Base-by-base conservation (phyloP, 352 stramenopile genomes). In the Globisporangium solare region DNA sequence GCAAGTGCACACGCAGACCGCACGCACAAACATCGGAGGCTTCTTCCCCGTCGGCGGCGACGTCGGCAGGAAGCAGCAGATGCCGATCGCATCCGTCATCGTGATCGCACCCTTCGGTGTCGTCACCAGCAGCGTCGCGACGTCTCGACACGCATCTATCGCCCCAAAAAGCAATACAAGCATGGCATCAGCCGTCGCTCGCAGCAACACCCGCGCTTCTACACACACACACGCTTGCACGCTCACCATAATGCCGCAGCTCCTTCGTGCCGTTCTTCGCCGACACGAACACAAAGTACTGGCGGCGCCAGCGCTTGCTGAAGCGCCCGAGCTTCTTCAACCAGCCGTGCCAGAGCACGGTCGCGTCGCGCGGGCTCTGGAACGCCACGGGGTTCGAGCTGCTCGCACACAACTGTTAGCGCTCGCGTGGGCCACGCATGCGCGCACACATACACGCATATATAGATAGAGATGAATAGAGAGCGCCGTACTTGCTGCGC, bases 241-340 rank as follows among this genome's bases (percentile, higher is more conserved):
- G 11, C 72, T 32, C 31, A 84, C 76, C 74, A 37, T 91, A 92
- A 56, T 91, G 79, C 2, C 83, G 83, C 59, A 92, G 63, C 63
- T 92, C 83, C 47, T 86, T 89, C 49, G 85, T 65, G 18, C 82
- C 83, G 54, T 70, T 87, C 22, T 66, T 14, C 5, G 64, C 82
- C n/a, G 81, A 83, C 8, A 92, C 42, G 54, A 92, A 89, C 11
- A 92, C 64, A 51, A 92, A 92, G 51, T 92, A 92, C 15, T 79
- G 76, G 3, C 80, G 71, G 42, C 76, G 76, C 83, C 83, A 92
- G 40, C 80, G 76, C 67, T 88, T 89, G 63, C 80, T 91, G 59
- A 92, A 92, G 51, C 83, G 73, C 15, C 83, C 83, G 40, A 92
- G 77, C 61, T 90, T 89, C 71, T 88, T 89, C 47, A 92, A 74